phyloP scores from a whole-genome alignment of 148 eudicot species.

The Suaeda aralocaspica region DNA sequence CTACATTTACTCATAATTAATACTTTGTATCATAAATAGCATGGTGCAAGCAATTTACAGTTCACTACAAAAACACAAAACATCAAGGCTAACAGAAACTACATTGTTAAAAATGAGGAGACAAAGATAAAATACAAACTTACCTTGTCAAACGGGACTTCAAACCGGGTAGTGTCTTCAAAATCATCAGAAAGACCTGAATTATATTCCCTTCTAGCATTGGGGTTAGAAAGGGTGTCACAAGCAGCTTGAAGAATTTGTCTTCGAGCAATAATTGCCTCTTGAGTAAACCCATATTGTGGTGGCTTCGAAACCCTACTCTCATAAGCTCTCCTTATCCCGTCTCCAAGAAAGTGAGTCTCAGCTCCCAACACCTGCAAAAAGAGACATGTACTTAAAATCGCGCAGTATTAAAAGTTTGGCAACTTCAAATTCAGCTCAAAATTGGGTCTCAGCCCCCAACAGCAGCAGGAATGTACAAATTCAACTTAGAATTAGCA shows the following conservation, averaged over 20 bases:
- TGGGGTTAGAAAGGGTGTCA: conserved; percentile 63
- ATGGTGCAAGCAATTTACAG: not conserved
- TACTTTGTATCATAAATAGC: not conserved
- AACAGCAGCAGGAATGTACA: not conserved
- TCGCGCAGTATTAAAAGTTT: not conserved
- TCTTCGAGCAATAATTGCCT: conserved; percentile 63
- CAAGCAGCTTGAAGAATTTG: conserved; percentile 92
- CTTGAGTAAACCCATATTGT: conserved; percentile 80
- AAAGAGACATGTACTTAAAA: not conserved
- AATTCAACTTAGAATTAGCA: not conserved
- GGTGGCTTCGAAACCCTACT: conserved; percentile 73
- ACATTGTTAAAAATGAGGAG: not conserved
- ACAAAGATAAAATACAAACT: not conserved
- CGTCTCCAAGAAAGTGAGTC: conserved; percentile 81
- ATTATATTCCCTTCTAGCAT: conserved; percentile 76
- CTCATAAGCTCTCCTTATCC: conserved; percentile 73
- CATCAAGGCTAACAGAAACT: not conserved
- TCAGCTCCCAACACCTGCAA: conserved; percentile 66
- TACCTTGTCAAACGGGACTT: conserved; percentile 93
- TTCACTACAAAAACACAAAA: not conserved
- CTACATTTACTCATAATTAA: not conserved
- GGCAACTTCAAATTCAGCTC: not conserved
- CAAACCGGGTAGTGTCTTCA: conserved; percentile 64
- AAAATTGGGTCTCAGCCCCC: not conserved
- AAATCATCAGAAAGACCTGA: conserved; percentile 69